phyloP scores from a whole-genome alignment of 2,329 filamentous ascomycete species.

The Cladosporium phlei region DNA sequence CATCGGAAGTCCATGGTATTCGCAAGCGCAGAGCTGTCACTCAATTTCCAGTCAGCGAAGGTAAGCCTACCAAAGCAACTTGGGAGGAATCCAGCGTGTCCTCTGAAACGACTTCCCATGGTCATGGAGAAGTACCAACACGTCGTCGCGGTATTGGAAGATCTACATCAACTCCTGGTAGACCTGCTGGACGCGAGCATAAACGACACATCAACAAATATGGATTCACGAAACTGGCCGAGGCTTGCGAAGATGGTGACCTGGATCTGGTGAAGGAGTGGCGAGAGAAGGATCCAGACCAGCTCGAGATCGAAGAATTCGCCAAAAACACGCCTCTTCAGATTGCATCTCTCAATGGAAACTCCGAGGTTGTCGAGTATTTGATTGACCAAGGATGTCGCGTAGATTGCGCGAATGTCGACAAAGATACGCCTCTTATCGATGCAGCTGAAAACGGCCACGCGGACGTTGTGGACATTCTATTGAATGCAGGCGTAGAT shows the following conservation, averaged over 20 bases:
- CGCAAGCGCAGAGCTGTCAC: conserved; percentile 45
- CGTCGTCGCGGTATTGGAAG: conserved; percentile 53
- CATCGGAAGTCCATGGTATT: conserved; percentile 28
- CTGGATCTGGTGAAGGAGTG: conserved; percentile 72
- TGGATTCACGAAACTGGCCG: conserved; percentile 83
- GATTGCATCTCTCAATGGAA: conserved; percentile 83
- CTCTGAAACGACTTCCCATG: conserved; percentile 47
- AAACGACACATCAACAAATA: conserved; percentile 90
- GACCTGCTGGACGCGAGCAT: conserved; percentile 57
- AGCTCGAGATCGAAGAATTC: conserved; percentile 85
- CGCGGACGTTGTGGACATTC: conserved; percentile 75
- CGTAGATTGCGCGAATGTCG: conserved; percentile 71
- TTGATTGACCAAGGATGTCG: conserved; percentile 80
- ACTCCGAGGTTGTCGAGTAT: conserved; percentile 79
- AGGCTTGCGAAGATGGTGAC: conserved; percentile 81
- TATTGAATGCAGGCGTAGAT: conserved; percentile 84
- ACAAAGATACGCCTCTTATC: conserved; percentile 81
- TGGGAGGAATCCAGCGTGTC: conserved; percentile 60
- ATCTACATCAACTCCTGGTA: conserved; percentile 48
- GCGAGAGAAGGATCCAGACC: conserved; percentile 73
- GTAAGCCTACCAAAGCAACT: conserved; percentile 32
- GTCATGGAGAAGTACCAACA: conserved; percentile 53
- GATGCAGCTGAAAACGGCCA: conserved; percentile 97
- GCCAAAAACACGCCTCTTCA: conserved; percentile 95
- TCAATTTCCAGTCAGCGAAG: conserved; percentile 38